Conservation (phyloP, 805 yeast genomes). For the Diddensiella santjacobensis region DNA sequence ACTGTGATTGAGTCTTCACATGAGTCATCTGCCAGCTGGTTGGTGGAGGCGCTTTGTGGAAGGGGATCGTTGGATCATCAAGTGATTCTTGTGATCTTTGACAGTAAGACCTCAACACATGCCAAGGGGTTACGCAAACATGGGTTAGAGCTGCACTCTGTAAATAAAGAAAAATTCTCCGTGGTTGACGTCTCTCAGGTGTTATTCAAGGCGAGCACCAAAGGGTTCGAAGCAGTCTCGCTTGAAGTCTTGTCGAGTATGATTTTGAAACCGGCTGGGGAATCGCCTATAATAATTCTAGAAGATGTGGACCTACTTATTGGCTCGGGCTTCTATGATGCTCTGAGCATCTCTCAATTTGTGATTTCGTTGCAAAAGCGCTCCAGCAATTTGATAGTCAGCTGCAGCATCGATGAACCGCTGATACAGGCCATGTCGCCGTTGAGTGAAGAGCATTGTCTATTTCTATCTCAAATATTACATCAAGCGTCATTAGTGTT, state of each 20-base stretch:
- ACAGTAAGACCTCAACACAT: slow-evolving; percentile 3
- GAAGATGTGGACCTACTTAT: slow-evolving; percentile 49
- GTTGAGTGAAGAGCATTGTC: slow-evolving; percentile 39
- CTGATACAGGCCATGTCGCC: slow-evolving; percentile 37
- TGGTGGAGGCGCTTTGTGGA: slow-evolving; percentile 14
- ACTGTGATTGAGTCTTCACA: slow-evolving; percentile 8
- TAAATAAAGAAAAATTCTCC: not conserved
- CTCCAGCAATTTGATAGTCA: slow-evolving; percentile 35
- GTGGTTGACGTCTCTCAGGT: slow-evolving; percentile 18
- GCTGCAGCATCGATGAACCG: slow-evolving; percentile 40
- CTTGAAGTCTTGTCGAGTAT: slow-evolving; percentile 6
- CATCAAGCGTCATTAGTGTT: slow-evolving; percentile 52
- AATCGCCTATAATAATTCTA: slow-evolving; percentile 36
- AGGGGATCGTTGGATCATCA: not conserved
- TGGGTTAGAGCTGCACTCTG: slow-evolving; percentile 8
- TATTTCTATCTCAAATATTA: slow-evolving; percentile 45
- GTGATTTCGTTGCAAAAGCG: slow-evolving; percentile 35
- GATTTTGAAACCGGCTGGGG: slow-evolving; percentile 1
- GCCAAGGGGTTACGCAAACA: slow-evolving; percentile 4
- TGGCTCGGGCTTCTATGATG: slow-evolving; percentile 38
- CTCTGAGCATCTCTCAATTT: slow-evolving; percentile 36
- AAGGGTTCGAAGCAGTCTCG: slow-evolving; percentile 10
- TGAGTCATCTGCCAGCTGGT: slow-evolving; percentile 21
- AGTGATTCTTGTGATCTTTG: slow-evolving; percentile 18
- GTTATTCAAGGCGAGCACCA: slow-evolving; percentile 8